phyloP scores from a whole-genome alignment of 345 rosid species.

The Punica granatum region DNA sequence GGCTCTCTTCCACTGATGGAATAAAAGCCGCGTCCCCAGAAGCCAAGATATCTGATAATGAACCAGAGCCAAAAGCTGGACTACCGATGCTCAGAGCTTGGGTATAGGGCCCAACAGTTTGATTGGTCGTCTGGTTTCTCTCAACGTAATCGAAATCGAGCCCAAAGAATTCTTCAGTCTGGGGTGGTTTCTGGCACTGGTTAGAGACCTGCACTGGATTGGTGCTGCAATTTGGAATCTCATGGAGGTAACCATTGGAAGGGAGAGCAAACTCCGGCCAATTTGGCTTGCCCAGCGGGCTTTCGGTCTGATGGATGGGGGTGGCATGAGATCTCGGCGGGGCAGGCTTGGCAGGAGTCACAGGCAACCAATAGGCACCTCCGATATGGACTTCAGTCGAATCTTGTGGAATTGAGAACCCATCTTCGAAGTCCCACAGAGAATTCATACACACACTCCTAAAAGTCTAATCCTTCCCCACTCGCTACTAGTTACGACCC shows the following conservation, averaged over 20 bases:
- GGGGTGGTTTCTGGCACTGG: neutral
- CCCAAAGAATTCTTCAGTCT: constrained; percentile 6
- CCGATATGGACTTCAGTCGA: neutral
- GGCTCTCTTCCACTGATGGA: constrained; percentile 4
- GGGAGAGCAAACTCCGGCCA: constrained; percentile 1
- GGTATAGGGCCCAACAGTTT: neutral
- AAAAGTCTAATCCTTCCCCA: neutral
- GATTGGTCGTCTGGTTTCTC: constrained; percentile 1
- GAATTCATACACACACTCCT: constrained; percentile 9
- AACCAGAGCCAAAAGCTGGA: neutral
- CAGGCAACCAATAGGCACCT: neutral
- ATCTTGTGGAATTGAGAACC: constrained; percentile 7
- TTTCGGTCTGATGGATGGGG: neutral
- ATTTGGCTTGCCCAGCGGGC: neutral
- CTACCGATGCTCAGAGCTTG: neutral
- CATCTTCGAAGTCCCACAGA: constrained; percentile 1
- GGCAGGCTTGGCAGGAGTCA: constrained; percentile 7
- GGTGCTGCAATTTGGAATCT: constrained; percentile 1
- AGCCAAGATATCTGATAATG: constrained; percentile 8
- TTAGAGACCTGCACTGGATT: constrained; percentile 4
- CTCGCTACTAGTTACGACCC: neutral
- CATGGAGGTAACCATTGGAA: constrained; percentile 13
- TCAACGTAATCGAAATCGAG: neutral
- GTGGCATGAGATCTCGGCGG: neutral
- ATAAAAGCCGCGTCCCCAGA: constrained; percentile 5